Base-by-base conservation (phyloP, 495 filamentous ascomycete species). In the Bombardia bombarda region DNA sequence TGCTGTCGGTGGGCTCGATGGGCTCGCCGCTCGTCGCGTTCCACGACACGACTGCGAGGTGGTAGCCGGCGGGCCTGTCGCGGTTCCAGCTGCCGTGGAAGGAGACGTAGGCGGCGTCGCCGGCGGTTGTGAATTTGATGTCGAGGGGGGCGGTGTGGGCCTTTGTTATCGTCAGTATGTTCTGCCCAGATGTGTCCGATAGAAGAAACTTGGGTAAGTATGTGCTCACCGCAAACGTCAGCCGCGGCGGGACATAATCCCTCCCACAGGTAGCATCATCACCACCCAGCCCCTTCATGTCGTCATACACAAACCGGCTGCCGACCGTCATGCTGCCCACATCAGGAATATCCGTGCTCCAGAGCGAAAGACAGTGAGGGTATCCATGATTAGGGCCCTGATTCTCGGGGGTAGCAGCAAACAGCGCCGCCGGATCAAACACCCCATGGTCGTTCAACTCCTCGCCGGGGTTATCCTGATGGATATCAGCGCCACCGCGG, bases 361-460 rank as follows among this genome's bases (percentile, higher is more conserved):
- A 87, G 3, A 79, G 67, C 0, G 84, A 67, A 47, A 77, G 79
- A 56, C 84, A 88, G 14, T 63, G 50, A 5, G 84, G 84, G 52
- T 87, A 87, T n/a, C 84, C 83, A 52, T 75, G 78, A 56, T 83
- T 81, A 3, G 51, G 49, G 4, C 55, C 55, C 7, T 55, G 42
- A 14, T 25, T 25, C 7, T 62, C 48, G 0, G 57, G n/a, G n/a
- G n/a, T n/a, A n/a, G n/a, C n/a, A 13, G 2, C 26, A 2, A 13
- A 8, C 2, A 10, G 10, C 10, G 13, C 48, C 0, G 75, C 66
- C 1, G 57, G 57, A 42, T 76, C 69, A 3, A 86, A 64, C 32
- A 70, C 69, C 1, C 84, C 84, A 12, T 82, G 78, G 59, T 69
- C 84, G 55, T 87, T 89, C 43, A 87, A 58, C 50, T 87, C 82